Base-by-base conservation (phyloP, 192 early-diverging fungal genomes). In the Umbelopsis isabellina region DNA sequence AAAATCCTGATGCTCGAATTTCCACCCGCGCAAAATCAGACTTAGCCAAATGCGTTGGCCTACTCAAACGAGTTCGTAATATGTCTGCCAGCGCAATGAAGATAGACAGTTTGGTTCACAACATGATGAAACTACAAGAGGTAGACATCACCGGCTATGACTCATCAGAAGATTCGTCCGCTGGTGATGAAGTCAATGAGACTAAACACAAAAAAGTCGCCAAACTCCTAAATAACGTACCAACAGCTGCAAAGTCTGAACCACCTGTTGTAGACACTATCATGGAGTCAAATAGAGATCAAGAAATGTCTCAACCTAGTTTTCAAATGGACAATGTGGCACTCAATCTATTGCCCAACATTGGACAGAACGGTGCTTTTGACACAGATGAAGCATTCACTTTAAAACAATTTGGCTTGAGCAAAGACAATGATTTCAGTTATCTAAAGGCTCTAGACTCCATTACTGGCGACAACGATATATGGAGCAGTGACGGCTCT, bases 341-440 rank as follows among this genome's bases (percentile, higher is more conserved):
- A 69, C 37, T 41, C 4, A 49, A 49, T 23, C 7, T 16, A 11
- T 13, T 33, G 11, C 30, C 45, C 0, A 49, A 12, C 6, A 18
- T 48, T 44, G 50, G 22, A 2, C 33, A 68, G 2, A 22, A 45
- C 25, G 45, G 18, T 22, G n/a, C 47, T 67, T 25, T 30, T 35
- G 33, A 41, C 11, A 66, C 52, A 22, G 23, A 45, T 9, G 76
- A 78, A 66, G 72, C 68, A 16, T 78, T 78, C 13, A 70, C 67
- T 35, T 35, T 78, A 23, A 78, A 73, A 25, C 76, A 78, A 45
- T 78, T 78, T 53, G 76, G 76, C 25, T 73, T 78, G 45, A 70
- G 45, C 23, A 69, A 66, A 21, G 41, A 68, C 11, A 69, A 46
- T 4, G 65, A 78, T 45, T 65, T 50, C 2, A 70, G 45, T 33